Percentiles rank a stretch among this genome's conserved stretches.
These are phyloP conservation scores for Dipodascus geniculatus DNA, from an alignment of 805 yeast genomes.

Conservation along the genomic window DNA sequence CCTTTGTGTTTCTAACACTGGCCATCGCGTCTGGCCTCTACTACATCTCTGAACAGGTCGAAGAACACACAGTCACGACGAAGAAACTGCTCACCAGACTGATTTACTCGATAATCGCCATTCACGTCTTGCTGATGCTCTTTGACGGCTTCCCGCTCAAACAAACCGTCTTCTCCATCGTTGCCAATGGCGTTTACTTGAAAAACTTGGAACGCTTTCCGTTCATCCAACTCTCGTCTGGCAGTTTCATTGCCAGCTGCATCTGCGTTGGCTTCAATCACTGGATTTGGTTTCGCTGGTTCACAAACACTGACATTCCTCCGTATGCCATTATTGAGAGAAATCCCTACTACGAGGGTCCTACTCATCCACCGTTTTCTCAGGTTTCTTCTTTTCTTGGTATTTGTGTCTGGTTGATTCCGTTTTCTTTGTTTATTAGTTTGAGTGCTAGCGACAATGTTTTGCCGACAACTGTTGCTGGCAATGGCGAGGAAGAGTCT, in stretches of 20 bases:
- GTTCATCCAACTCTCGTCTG: constrained; percentile 60
- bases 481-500: constrained; percentile 20
- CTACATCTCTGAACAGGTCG: constrained; percentile 84
- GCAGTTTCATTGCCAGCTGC: constrained; percentile 60
- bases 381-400: constrained; percentile 96
- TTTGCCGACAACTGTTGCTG: constrained; percentile 40
- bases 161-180: constrained; percentile 54
- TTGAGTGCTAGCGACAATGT: constrained; percentile 85
- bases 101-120: constrained; percentile 48
- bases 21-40: constrained; percentile 83
- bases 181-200: constrained; percentile 59
- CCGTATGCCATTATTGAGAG: constrained; percentile 33
- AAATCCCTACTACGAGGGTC: constrained; percentile 45
- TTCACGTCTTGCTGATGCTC: constrained; percentile 46
- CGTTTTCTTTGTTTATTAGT: constrained; percentile 84
- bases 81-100: constrained; percentile 51
- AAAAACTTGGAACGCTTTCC: constrained; percentile 79
- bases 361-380: constrained; percentile 65
- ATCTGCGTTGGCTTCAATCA: constrained; percentile 68
- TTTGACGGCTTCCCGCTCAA: constrained; percentile 73
- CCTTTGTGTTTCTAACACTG: constrained; percentile 20
- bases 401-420: constrained; percentile 84
- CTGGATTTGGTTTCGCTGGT: constrained; percentile 79
- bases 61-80: constrained; percentile 84
- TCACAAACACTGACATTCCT: constrained; percentile 57